Conservation (phyloP, 2,329 filamentous ascomycete species). For the Pseudodiploospora longispora region DNA sequence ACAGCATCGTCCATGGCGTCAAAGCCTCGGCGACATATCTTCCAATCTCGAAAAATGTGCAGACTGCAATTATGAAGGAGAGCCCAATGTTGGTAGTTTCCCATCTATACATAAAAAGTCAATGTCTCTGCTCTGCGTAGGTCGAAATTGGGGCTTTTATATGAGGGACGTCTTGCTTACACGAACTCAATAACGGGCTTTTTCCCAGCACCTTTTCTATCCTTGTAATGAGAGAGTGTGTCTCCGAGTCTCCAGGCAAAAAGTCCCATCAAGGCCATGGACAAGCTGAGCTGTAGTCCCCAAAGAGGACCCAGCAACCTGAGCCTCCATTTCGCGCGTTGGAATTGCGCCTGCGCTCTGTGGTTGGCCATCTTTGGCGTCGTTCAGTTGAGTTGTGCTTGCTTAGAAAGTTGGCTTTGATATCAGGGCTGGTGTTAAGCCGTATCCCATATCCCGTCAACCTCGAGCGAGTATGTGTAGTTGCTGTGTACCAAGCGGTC, state of each 20-base stretch:
- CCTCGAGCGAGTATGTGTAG: too few relatives aligned
- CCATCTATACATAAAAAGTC: conserved; percentile 33
- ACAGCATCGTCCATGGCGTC: conserved; percentile 47
- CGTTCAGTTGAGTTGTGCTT: too few relatives aligned
- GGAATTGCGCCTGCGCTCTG: conserved; percentile 44
- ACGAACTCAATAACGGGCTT: conserved; percentile 39
- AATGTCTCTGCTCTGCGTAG: background rate
- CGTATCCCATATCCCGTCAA: too few relatives aligned
- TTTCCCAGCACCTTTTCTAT: conserved; percentile 29
- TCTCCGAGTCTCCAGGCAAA: conserved; percentile 46
- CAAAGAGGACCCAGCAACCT: conserved; percentile 41
- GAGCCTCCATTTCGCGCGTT: conserved; percentile 43
- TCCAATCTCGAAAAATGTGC: conserved; percentile 39
- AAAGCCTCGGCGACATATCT: conserved; percentile 40
- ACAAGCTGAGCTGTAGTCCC: conserved; percentile 37
- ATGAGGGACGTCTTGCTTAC: conserved; percentile 28
- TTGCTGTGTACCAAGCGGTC: too few relatives aligned
- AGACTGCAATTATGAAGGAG: conserved; percentile 36
- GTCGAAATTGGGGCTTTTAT: background rate
- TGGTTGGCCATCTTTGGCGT: conserved; percentile 28
- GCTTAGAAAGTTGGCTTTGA: too few relatives aligned
- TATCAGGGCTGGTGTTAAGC: too few relatives aligned
- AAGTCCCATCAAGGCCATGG: conserved; percentile 40
- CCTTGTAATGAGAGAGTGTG: conserved; percentile 35
- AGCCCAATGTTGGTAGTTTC: conserved; percentile 44